phyloP scores from a whole-genome alignment of 805 yeast species.

The Wickerhamiella vanderwaltii region DNA sequence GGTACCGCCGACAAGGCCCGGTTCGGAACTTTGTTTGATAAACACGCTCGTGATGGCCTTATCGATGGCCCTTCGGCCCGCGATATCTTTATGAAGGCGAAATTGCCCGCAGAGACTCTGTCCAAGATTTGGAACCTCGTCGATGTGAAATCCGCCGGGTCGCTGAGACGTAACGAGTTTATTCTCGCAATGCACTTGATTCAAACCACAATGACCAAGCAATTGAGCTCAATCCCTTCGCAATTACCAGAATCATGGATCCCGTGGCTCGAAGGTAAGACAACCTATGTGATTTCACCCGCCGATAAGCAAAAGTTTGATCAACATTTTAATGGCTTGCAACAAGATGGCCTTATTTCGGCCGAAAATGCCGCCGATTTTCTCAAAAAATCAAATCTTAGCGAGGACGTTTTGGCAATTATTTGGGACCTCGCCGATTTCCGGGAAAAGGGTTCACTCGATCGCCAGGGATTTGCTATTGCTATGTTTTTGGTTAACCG shows the following conservation, averaged over 20 bases:
- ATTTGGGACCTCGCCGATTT: slow-evolving; percentile 94
- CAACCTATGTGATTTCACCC: slow-evolving; percentile 49
- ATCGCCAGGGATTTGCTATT: slow-evolving; percentile 73
- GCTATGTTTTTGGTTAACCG: slow-evolving; percentile 90
- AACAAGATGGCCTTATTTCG: slow-evolving; percentile 53
- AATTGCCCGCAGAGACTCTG: slow-evolving; percentile 59
- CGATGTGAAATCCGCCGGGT: slow-evolving; percentile 64
- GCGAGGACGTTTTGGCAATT: slow-evolving; percentile 72
- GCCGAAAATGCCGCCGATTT: slow-evolving; percentile 80
- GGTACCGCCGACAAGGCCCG: slow-evolving; percentile 28
- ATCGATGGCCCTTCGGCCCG: slow-evolving; percentile 73
- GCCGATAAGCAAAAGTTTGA: slow-evolving; percentile 70
- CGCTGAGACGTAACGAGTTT: slow-evolving; percentile 61
- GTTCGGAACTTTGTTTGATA: slow-evolving; percentile 43
- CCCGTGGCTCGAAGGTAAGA: slow-evolving; percentile 22
- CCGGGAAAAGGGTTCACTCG: slow-evolving; percentile 71
- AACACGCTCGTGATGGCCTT: slow-evolving; percentile 45
- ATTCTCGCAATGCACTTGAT: slow-evolving; percentile 91
- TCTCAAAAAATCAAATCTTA: slow-evolving; percentile 73
- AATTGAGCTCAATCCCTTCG: slow-evolving; percentile 46
- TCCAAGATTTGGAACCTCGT: slow-evolving; percentile 86
- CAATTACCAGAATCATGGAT: slow-evolving; percentile 32
- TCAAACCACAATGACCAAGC: slow-evolving; percentile 61
- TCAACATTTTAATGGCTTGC: slow-evolving; percentile 56
- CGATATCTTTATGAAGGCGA: slow-evolving; percentile 79